Conservation (phyloP, 164 flowering plant species). For the Warburgia ugandensis region DNA sequence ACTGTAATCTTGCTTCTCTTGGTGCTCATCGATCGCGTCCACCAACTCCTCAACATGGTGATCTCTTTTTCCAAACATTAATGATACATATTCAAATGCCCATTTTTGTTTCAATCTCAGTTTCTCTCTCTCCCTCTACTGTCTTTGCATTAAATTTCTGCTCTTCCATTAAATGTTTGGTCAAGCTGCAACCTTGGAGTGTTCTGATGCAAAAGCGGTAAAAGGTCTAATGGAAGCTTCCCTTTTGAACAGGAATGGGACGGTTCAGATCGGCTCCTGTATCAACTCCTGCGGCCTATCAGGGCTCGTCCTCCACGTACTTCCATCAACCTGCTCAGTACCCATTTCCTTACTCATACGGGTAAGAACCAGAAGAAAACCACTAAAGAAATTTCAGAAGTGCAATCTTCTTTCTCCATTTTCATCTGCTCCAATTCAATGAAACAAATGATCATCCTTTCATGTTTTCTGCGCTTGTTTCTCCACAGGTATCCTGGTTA, state of each 20-base stretch:
- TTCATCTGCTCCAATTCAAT: neutral
- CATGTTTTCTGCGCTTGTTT: neutral
- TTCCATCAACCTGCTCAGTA: conserved; percentile 40
- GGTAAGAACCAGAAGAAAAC: conserved; percentile 33
- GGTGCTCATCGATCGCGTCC: conserved; percentile 48
- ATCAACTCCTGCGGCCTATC: conserved; percentile 29
- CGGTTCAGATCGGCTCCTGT: conserved; percentile 39
- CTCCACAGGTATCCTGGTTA: conserved; percentile 43
- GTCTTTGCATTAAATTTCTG: neutral
- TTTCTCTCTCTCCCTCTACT: neutral
- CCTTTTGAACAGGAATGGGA: conserved; percentile 24
- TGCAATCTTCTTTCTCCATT: neutral
- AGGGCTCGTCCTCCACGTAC: conserved; percentile 34
- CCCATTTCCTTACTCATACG: conserved; percentile 53
- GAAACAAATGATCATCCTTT: neutral
- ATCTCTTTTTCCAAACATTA: neutral
- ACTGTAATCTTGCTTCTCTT: conserved; percentile 62
- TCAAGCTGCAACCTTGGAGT: neutral
- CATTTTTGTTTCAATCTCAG: neutral
- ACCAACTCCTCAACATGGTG: conserved; percentile 42
- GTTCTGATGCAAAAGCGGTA: neutral
- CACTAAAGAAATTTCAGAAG: neutral
- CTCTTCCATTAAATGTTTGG: neutral
- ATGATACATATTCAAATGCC: neutral
- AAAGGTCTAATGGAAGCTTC: neutral